Evolutionary conservation across 2,329 filamentous ascomycete genomes (phyloP).

Genomic region (Lomentospora prolificans): DNA sequence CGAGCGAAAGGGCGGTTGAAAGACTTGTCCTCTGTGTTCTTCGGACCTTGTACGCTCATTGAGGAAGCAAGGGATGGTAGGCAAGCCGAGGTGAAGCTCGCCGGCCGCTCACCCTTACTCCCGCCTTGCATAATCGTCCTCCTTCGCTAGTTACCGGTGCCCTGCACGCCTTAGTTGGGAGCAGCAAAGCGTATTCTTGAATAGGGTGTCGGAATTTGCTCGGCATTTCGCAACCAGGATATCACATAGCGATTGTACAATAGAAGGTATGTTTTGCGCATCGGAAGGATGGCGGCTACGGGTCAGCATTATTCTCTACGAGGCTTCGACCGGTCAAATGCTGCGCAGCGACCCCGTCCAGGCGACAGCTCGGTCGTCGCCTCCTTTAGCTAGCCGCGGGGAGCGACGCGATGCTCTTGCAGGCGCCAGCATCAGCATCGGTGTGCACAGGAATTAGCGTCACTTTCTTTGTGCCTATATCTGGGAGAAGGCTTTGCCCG

Average conservation of each 20-base stretch:
- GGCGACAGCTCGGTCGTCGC: not conserved
- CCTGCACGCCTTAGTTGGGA: not conserved
- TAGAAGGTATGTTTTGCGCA: not conserved
- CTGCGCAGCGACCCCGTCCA: not conserved
- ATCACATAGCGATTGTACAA: not conserved
- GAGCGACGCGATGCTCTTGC: not conserved
- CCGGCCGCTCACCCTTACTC: not conserved
- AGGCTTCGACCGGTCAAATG: not conserved
- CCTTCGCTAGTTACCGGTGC: not conserved
- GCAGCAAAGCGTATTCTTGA: not conserved
- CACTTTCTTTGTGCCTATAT: too few relatives aligned
- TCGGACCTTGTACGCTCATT: not conserved
- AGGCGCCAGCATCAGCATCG: too few relatives aligned
- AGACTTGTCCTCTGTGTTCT: not conserved
- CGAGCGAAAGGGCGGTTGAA: conserved; percentile 54
- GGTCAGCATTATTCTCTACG: not conserved
- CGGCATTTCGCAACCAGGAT: not conserved
- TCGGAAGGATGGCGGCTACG: not conserved
- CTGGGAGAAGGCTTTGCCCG: too few relatives aligned
- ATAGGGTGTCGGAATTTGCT: not conserved
- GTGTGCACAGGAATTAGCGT: too few relatives aligned
- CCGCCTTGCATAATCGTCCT: not conserved
- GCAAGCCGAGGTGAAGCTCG: not conserved
- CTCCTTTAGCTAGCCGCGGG: not conserved
- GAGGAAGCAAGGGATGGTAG: not conserved